phyloP scores from a whole-genome alignment of 805 yeast genomes.

The Zygosaccharomyces gambellarensis region DNA sequence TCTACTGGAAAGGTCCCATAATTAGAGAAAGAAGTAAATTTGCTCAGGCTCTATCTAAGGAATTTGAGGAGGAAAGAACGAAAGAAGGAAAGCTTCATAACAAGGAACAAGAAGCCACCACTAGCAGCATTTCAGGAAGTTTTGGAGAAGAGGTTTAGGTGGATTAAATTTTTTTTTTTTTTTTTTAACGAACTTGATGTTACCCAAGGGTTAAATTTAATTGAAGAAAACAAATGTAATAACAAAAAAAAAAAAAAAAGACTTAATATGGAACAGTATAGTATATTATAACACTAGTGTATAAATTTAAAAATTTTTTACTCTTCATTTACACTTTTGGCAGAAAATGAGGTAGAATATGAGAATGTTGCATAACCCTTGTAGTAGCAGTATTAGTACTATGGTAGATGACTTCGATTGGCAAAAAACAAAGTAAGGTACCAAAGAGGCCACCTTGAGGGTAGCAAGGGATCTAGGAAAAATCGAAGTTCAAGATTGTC shows the following conservation, averaged over 20 bases:
- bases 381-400: neutral
- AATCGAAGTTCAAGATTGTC: no score
- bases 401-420: neutral
- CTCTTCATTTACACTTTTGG: neutral
- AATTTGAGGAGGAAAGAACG: constrained; percentile 5
- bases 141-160: neutral
- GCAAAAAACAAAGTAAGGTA: neutral
- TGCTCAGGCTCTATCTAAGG: constrained; percentile 5
- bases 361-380: neutral
- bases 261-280: neutral
- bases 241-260: no score
- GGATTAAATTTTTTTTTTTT: no score
- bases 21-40: constrained; percentile 7
- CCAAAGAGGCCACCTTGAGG: neutral
- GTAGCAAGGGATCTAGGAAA: neutral
- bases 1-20: constrained; percentile 6
- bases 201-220: neutral
- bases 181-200: neutral
- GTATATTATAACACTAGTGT: neutral
- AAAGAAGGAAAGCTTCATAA: neutral
- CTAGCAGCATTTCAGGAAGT: neutral
- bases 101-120: neutral
- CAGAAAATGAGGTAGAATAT: neutral
- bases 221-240: neutral
- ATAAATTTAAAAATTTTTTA: neutral